phyloP scores from a whole-genome alignment of 306 rosid species.

The Medicago ruthenica region DNA sequence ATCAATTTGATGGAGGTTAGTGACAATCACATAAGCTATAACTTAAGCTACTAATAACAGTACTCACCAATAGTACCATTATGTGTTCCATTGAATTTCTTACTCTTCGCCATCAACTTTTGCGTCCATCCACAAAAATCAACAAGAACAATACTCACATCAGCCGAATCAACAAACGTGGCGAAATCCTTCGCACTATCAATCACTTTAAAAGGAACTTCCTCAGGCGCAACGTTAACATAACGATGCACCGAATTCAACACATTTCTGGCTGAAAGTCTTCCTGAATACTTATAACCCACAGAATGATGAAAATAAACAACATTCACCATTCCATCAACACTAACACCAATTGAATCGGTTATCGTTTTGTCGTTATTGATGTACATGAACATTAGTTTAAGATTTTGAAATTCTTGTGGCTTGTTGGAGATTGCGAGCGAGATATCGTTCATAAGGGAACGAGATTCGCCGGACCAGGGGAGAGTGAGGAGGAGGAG shows the following conservation, averaged over 20 bases:
- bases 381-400: constrained; percentile 64
- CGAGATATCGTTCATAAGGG: constrained; percentile 68
- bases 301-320: constrained; percentile 70
- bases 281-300: constrained; percentile 75
- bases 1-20: constrained; percentile 16
- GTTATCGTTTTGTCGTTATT: constrained; percentile 66
- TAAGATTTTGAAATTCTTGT: constrained; percentile 54
- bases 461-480: constrained; percentile 91
- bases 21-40: no score
- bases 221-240: constrained; percentile 52
- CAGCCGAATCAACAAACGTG: constrained; percentile 69
- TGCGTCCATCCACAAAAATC: constrained; percentile 92
- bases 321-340: constrained; percentile 53
- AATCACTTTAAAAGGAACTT: constrained; percentile 63
- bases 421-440: constrained; percentile 37
- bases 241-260: constrained; percentile 57
- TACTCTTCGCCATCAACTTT: constrained; percentile 53
- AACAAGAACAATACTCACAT: constrained; percentile 68
- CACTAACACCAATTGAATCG: constrained; percentile 64
- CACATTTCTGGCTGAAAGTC: constrained; percentile 59
- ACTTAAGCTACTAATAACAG: neutral
- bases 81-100: constrained; percentile 56
- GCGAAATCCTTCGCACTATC: constrained; percentile 52
- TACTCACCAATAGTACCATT: constrained; percentile 47
- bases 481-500: constrained; percentile 79